These are phyloP conservation scores for Aspergillus mulundensis DNA, from an alignment of 495 filamentous ascomycete species.

Conservation along the genomic window DNA sequence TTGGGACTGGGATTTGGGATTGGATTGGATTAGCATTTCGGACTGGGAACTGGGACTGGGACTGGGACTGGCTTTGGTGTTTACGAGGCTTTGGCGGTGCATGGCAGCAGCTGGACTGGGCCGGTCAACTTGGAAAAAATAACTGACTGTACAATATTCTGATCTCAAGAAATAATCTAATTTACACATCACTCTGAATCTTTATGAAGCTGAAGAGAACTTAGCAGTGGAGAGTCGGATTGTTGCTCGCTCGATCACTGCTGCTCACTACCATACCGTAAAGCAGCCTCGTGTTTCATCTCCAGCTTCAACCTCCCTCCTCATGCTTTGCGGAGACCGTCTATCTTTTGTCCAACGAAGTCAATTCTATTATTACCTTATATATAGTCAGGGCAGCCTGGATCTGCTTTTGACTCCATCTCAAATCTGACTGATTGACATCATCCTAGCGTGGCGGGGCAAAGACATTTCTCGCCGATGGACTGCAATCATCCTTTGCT, in stretches of 20 bases:
- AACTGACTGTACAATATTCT: not conserved
- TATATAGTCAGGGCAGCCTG: too few relatives aligned
- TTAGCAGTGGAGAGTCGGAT: not conserved
- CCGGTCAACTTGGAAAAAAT: not conserved
- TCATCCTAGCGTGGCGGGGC: too few relatives aligned
- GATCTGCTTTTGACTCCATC: too few relatives aligned
- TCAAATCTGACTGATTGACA: too few relatives aligned
- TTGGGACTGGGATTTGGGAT: not conserved
- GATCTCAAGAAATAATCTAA: not conserved
- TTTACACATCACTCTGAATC: not conserved
- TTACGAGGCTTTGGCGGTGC: not conserved
- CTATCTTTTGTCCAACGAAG: too few relatives aligned
- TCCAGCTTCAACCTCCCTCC: too few relatives aligned
- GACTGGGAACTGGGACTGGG: slow-evolving; percentile 1
- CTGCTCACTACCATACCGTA: too few relatives aligned
- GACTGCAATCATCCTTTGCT: not conserved
- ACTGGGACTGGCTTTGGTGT: slow-evolving; percentile 4
- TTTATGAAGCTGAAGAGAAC: not conserved
- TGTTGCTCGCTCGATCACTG: not conserved
- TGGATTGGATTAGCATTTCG: slow-evolving; percentile 1
- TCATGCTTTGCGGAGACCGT: too few relatives aligned
- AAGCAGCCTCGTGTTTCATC: too few relatives aligned
- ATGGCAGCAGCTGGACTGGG: not conserved
- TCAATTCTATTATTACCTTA: too few relatives aligned
- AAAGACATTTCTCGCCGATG: too few relatives aligned